Evolutionary conservation across 1,139 yeast genomes (phyloP).

Genomic region (Martiniozyma asiatica): DNA sequence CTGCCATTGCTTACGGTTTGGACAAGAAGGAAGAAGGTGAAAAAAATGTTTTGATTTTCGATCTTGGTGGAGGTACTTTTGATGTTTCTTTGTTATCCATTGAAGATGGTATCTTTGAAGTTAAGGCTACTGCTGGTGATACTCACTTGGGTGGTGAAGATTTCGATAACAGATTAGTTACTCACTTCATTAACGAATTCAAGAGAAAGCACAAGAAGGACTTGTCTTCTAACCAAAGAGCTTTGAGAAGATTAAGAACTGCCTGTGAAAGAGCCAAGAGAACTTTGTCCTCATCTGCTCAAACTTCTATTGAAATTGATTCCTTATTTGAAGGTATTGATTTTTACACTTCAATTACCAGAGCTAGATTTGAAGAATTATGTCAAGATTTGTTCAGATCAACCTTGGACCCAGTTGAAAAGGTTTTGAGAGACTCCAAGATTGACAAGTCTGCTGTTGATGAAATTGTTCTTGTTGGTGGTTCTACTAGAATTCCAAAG

Average conservation of each 20-base stretch:
- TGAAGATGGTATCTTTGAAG: slow-evolving; percentile 97
- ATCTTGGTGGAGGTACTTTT: slow-evolving; percentile 95
- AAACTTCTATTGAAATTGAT: slow-evolving; percentile 74
- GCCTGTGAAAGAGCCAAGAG: slow-evolving; percentile 88
- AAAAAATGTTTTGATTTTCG: slow-evolving; percentile 75
- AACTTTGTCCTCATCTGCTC: slow-evolving; percentile 72
- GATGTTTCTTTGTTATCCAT: slow-evolving; percentile 91
- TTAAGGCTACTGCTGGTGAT: slow-evolving; percentile 98
- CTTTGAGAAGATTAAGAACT: slow-evolving; percentile 81
- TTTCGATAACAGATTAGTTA: slow-evolving; percentile 90
- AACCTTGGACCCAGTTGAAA: slow-evolving; percentile 72
- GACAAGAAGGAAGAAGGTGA: slow-evolving; percentile 82
- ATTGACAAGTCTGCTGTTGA: slow-evolving; percentile 66
- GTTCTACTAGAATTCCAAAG: slow-evolving; percentile 88
- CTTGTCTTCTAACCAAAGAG: slow-evolving; percentile 81
- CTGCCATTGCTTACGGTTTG: slow-evolving; percentile 95
- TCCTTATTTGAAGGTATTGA: slow-evolving; percentile 67
- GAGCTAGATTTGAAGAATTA: slow-evolving; percentile 83
- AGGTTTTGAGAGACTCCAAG: slow-evolving; percentile 70
- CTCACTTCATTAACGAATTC: slow-evolving; percentile 85
- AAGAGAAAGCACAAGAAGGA: slow-evolving; percentile 90
- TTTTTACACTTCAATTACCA: slow-evolving; percentile 66
- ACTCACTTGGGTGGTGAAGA: too few species aligned
- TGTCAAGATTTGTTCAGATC: slow-evolving; percentile 74
- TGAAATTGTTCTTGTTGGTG: slow-evolving; percentile 81